Base-by-base conservation (phyloP, 2,329 filamentous ascomycete genomes). In the Alternaria sp. region DNA sequence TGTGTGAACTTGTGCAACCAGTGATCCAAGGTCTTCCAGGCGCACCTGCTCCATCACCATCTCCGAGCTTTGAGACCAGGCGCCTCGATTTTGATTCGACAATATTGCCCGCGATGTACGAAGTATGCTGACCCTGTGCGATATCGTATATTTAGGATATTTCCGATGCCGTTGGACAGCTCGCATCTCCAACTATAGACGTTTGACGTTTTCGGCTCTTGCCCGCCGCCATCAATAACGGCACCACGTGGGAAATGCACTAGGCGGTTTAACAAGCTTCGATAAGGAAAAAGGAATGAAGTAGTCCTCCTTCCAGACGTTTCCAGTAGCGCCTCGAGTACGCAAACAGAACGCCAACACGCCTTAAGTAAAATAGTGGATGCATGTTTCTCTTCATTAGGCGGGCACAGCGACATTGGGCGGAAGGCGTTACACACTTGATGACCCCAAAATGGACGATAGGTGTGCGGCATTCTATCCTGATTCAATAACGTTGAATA, bases 161-260 rank as follows among this genome's bases (percentile, higher is more conserved):
- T 20, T 3, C 10, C 30, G 34, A 34, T 22, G 6, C 0, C 28
- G 11, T 11, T 30, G 28, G 28, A n/a, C 30, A 49, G 7, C 9
- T 12, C 10, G n/a, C 27, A 28, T 22, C 18, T 34, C 30, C 18
- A 34, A 14, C 12, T 5, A 11, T 34, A 22, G n/a, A 28, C 4
- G 12, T 32, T 14, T 18, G 14, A 43, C 36, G 46, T 27, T 14
- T 20, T 32, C 45, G 45, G 28, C 38, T 20, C 0, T 40, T 40
- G 38, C 28, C 12, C 5, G n/a, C 28, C 18, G 28, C 45, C 28
- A 14, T 40, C 45, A 22, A 32, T 34, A 49, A 49, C 28, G 28
- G 45, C 45, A 10, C 45, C 45, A 49, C 45, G 45, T 49, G 45
- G 45, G 18, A 36, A 16, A 34, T 49, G 28, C 18, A 49, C 45